phyloP scores from a whole-genome alignment of 176 grass and related monocot species.

The Guadua angustifolia region DNA sequence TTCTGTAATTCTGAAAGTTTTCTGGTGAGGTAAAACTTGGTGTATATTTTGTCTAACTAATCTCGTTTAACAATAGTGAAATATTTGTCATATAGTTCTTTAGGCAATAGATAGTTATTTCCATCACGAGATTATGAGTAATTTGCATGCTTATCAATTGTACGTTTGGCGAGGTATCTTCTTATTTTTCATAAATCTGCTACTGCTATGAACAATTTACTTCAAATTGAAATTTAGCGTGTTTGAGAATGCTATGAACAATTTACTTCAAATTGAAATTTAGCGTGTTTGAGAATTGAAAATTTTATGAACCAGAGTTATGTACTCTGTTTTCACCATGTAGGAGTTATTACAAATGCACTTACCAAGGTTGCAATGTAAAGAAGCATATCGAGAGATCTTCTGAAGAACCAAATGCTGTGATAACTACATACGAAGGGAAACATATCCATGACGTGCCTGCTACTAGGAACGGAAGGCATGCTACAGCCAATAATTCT shows the following conservation, averaged over 20 bases:
- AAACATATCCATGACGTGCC: constrained; percentile 74
- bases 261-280: constrained; percentile 20
- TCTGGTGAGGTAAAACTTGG: not conserved
- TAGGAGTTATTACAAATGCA: constrained; percentile 89
- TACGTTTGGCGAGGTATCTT: not conserved
- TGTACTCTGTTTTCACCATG: constrained; percentile 4
- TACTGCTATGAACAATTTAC: not conserved
- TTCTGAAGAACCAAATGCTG: constrained; percentile 56
- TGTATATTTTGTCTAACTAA: not conserved
- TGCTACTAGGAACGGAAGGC: constrained; percentile 43
- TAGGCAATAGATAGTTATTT: not conserved
- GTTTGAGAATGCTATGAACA: no score
- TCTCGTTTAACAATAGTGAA: not conserved
- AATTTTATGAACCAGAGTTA: not conserved
- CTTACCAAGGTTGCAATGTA: constrained; percentile 57
- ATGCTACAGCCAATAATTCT: not conserved
- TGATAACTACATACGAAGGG: constrained; percentile 81
- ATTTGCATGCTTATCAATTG: constrained; percentile 24
- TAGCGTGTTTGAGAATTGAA: constrained; percentile 3
- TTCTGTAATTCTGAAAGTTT: not conserved
- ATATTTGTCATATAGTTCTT: not conserved
- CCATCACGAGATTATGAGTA: not conserved
- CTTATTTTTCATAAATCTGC: not conserved
- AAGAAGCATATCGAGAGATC: constrained; percentile 74
- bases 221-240: constrained; percentile 5